Conservation (phyloP, 495 filamentous ascomycete genomes). For the Melanomma pulvis-pyrius region DNA sequence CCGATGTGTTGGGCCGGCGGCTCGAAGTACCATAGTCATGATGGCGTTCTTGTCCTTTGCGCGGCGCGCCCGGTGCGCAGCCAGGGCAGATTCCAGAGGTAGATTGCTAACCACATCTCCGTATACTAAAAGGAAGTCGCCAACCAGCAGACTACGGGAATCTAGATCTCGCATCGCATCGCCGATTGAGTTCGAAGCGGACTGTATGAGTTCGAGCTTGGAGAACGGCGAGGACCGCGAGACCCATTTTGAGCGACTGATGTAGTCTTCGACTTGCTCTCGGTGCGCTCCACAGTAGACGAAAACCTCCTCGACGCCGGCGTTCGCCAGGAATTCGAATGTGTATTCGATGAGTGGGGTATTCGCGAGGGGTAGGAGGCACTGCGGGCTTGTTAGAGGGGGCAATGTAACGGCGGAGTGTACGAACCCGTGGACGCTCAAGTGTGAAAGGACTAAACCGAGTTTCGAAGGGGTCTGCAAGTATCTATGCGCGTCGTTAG, state of each 20-base stretch:
- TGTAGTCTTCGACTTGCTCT: slow-evolving; percentile 85
- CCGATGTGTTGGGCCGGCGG: slow-evolving; percentile 73
- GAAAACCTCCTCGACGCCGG: slow-evolving; percentile 88
- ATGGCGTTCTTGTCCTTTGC: slow-evolving; percentile 89
- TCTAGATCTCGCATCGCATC: slow-evolving; percentile 96
- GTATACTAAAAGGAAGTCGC: slow-evolving; percentile 90
- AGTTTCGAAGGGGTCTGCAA: slow-evolving; percentile 93
- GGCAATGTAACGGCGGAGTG: background rate
- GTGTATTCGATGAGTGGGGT: slow-evolving; percentile 96
- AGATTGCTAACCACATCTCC: slow-evolving; percentile 95
- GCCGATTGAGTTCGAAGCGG: slow-evolving; percentile 83
- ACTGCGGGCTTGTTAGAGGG: slow-evolving; percentile 56
- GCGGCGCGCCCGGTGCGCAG: slow-evolving; percentile 77
- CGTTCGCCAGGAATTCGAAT: slow-evolving; percentile 91
- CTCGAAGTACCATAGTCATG: slow-evolving; percentile 93
- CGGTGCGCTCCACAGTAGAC: slow-evolving; percentile 89
- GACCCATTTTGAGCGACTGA: slow-evolving; percentile 71
- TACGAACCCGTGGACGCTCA: slow-evolving; percentile 80
- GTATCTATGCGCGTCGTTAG: slow-evolving; percentile 47
- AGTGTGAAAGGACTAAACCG: slow-evolving; percentile 87
- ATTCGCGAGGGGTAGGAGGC: slow-evolving; percentile 91
- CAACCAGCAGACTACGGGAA: slow-evolving; percentile 77
- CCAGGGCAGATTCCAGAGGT: slow-evolving; percentile 75
- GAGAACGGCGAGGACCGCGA: slow-evolving; percentile 77
- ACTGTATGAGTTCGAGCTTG: slow-evolving; percentile 80